Evolutionary conservation across 768 basidiomycete genomes (phyloP).

Genomic region (Agaricus sinodeliciosus): DNA sequence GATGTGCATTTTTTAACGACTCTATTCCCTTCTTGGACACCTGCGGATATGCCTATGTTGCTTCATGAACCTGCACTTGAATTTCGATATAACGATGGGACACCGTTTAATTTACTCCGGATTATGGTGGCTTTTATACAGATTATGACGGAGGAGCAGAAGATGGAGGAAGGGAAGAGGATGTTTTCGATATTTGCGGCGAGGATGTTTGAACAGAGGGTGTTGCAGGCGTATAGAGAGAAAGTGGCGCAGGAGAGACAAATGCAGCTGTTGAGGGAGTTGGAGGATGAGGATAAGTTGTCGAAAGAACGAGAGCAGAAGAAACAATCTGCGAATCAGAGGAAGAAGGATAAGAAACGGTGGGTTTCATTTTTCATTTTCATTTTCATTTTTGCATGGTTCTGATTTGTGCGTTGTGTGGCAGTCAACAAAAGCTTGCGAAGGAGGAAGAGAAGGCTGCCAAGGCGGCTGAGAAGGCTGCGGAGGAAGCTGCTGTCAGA

Average conservation of each 20-base stretch:
- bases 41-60: neutral
- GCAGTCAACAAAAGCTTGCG: constrained; percentile 83
- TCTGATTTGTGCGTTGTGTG: constrained; percentile 5
- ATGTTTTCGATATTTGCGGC: constrained; percentile 99
- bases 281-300: constrained; percentile 91
- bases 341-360: constrained; percentile 97
- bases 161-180: constrained; percentile 97
- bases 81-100: neutral
- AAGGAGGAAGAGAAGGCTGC: constrained; percentile 89
- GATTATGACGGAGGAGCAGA: constrained; percentile 92
- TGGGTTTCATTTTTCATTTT: constrained; percentile 25
- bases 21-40: neutral
- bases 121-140: constrained; percentile 19
- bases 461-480: constrained; percentile 79
- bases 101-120: constrained; percentile 3
- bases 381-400: constrained; percentile 7
- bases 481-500: constrained; percentile 74
- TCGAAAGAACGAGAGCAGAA: constrained; percentile 86
- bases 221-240: constrained; percentile 93
- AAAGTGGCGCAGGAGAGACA: constrained; percentile 96
- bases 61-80: neutral
- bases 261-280: constrained; percentile 84
- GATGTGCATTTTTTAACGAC: neutral
- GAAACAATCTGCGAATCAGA: constrained; percentile 94
- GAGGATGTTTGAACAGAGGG: constrained; percentile 98